Evolutionary conservation across 2,329 filamentous ascomycete genomes (phyloP).

Genomic region (Ampelomyces quisqualis): DNA sequence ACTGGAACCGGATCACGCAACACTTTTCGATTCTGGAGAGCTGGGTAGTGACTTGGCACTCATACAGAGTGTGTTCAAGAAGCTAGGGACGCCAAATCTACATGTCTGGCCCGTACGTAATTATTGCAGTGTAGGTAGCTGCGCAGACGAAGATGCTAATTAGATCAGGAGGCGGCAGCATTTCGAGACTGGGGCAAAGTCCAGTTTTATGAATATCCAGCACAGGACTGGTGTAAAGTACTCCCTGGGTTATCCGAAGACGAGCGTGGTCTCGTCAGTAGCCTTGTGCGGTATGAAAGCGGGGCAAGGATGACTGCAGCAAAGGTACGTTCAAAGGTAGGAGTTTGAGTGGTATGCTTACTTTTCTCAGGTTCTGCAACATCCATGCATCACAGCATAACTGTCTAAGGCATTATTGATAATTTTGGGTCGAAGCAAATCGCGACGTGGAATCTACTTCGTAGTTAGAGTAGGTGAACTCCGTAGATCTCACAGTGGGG

Average conservation of each 20-base stretch:
- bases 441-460: too few relatives aligned
- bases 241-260: conserved; percentile 61
- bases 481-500: too few relatives aligned
- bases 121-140: not conserved
- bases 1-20: conserved; percentile 54
- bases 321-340: conserved; percentile 48
- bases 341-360: not conserved
- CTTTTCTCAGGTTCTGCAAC: conserved; percentile 27
- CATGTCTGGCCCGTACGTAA: conserved; percentile 72
- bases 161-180: conserved; percentile 57
- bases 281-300: conserved; percentile 72
- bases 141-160: conserved; percentile 7
- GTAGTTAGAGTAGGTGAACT: too few relatives aligned
- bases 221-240: conserved; percentile 67
- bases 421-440: too few relatives aligned
- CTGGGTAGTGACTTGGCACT: conserved; percentile 89
- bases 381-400: conserved; percentile 28
- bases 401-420: too few relatives aligned
- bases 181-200: conserved; percentile 88
- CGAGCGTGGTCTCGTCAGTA: conserved; percentile 65
- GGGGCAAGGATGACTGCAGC: conserved; percentile 65
- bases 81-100: conserved; percentile 80
- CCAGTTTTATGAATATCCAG: conserved; percentile 73
- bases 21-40: conserved; percentile 84
- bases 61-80: conserved; percentile 90